phyloP scores from a whole-genome alignment of 2,329 filamentous ascomycete genomes.

The Venturia pyrina region DNA sequence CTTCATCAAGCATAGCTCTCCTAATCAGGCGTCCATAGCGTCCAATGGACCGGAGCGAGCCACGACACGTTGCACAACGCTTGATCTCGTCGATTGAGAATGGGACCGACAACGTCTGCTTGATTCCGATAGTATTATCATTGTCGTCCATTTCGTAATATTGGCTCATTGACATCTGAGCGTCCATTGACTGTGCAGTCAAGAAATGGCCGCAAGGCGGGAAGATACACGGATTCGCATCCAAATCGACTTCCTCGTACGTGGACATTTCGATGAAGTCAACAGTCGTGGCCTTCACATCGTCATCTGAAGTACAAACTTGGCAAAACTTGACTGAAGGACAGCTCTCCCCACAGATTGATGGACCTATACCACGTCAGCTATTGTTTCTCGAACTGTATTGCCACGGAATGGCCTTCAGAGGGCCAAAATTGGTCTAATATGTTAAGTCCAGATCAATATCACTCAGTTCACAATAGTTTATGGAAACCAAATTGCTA shows the following conservation, averaged over 20 bases:
- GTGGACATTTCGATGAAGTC: constrained; percentile 20
- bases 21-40: constrained; percentile 30
- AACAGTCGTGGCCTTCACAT: constrained; percentile 16
- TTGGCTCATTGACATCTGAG: constrained; percentile 18
- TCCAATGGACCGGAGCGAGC: constrained; percentile 23
- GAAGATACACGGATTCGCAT: constrained; percentile 21
- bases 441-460: not conserved
- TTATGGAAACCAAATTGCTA: not conserved
- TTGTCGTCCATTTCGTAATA: constrained; percentile 18
- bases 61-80: constrained; percentile 24
- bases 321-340: constrained; percentile 14
- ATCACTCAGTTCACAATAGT: not conserved
- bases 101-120: not conserved
- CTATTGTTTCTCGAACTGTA: not conserved
- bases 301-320: constrained; percentile 13
- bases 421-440: too few relatives aligned
- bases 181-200: constrained; percentile 23
- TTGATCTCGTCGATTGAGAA: constrained; percentile 18
- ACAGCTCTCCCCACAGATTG: constrained; percentile 23
- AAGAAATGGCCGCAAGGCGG: constrained; percentile 24
- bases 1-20: constrained; percentile 28
- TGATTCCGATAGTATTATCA: constrained; percentile 19
- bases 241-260: constrained; percentile 21
- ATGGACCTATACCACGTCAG: constrained; percentile 13
- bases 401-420: too few relatives aligned